Evolutionary conservation across 345 rosid genomes (phyloP), one percentile per base, ranked within the genome.

Genomic region (Limnanthes douglasii): DNA sequence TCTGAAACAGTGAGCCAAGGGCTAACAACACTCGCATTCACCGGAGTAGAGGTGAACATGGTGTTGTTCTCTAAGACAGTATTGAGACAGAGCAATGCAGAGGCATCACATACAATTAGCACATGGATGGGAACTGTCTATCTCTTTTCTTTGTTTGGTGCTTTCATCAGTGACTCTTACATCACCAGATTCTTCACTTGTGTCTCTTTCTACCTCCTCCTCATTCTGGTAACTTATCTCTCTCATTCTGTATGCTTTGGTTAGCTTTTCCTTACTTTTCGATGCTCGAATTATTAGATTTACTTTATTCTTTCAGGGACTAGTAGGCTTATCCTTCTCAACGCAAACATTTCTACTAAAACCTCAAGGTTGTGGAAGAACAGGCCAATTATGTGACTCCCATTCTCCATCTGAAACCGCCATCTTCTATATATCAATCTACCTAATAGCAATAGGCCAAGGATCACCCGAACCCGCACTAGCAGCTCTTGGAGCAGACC

Each of bases 401-500:
- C 61, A 45, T 18, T 12, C 39, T 9, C 31, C 57, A 11, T n/a
- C 50, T 26, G 49, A 40, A 17, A 33, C 29, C 8, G 34, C 46
- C 28, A 31, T 54, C 3, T 61, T 48, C 26, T 61, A 61, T 16
- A 9, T 50, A 7, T 51, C 61, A 11, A 48, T 54, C 6, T 54
- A 54, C 26, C 31, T 60, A 2, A 54, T 54, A 12, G 61, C 61
- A 0, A 11, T 60, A 9, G 66, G 66, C 9, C 48, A 34, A 23
- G 66, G 53, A 24, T 53, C 49, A 1, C 32, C 56, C n/a, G 53
- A 50, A 8, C 57, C 66, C 22, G 53, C 54, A 11, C 41, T 60
- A 6, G 61, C 61, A 18, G 31, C 57, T 31, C 50, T 60, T 10
- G 60, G 65, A 12, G 62, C 62, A n/a, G 60, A 66, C 56, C 68